Percentiles rank a stretch among this genome's conserved stretches.
These are phyloP conservation scores for Kingdonia uniflora DNA, from an alignment of 164 flowering plant species.

Conservation along the genomic window DNA sequence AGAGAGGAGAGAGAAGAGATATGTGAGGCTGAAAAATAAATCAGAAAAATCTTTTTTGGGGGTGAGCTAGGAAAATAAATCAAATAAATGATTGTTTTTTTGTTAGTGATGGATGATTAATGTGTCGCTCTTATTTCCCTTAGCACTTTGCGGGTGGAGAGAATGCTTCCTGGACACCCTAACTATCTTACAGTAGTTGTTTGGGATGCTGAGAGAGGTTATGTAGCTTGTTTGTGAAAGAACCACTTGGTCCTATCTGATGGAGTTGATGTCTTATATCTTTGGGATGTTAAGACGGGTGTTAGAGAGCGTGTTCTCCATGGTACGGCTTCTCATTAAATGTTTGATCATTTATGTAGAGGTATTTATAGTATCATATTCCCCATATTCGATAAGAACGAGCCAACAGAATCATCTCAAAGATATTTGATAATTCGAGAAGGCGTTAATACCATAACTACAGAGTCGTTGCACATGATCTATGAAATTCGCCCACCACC, in stretches of 20 bases:
- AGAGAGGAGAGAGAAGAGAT: too few relatives aligned
- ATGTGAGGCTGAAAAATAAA: too few relatives aligned
- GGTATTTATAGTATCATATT: too few relatives aligned
- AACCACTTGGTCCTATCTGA: conserved; percentile 33
- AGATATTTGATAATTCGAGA: too few relatives aligned
- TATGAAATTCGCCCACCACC: too few relatives aligned
- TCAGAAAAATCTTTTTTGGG: too few relatives aligned
- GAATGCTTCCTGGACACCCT: conserved; percentile 94
- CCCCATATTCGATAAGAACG: too few relatives aligned
- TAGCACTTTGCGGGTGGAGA: conserved; percentile 77
- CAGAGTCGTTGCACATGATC: too few relatives aligned
- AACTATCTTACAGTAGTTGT: conserved; percentile 63
- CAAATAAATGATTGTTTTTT: conserved; percentile 84
- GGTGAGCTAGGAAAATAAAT: too few relatives aligned
- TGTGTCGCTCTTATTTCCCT: conserved; percentile 81
- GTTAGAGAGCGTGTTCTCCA: conserved; percentile 79
- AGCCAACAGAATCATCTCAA: too few relatives aligned
- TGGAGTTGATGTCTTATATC: conserved; percentile 44
- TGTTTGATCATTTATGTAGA: conserved; percentile 81
- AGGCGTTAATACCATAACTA: too few relatives aligned
- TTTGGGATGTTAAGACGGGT: conserved; percentile 98
- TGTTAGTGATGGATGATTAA: conserved; percentile 76
- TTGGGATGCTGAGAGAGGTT: conserved; percentile 90
- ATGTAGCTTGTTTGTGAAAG: conserved; percentile 68
- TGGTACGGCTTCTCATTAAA: conserved; percentile 75